These are phyloP conservation scores for Suillus subalutaceus DNA, from an alignment of 768 basidiomycete genomes.

Conservation along the genomic window DNA sequence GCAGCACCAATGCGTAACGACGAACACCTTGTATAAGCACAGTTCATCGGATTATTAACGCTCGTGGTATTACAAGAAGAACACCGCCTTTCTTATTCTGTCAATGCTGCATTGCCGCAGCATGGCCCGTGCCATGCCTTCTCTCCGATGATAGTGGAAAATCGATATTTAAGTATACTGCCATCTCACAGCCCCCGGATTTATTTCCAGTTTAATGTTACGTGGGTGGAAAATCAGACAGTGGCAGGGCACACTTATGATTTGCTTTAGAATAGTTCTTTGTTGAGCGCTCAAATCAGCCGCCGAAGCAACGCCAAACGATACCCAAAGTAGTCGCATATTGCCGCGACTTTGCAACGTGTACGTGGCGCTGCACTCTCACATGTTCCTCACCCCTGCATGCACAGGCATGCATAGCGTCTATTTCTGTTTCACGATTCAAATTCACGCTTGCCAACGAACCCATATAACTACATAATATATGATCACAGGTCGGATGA, in stretches of 20 bases:
- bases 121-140: slow-evolving; percentile 1
- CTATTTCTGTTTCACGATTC: background rate
- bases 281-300: background rate
- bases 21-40: slow-evolving; percentile 4
- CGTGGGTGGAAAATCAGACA: background rate
- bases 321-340: background rate
- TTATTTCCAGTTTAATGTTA: background rate
- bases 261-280: background rate
- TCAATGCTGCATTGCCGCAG: background rate
- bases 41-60: background rate
- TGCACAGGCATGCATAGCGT: slow-evolving; percentile 1
- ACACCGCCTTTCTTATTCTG: slow-evolving; percentile 1
- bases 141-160: background rate
- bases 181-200: background rate
- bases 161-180: background rate
- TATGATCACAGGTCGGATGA: background rate
- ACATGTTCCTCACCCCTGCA: background rate
- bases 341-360: background rate
- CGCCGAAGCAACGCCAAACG: background rate
- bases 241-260: background rate
- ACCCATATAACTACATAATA: background rate
- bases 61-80: background rate
- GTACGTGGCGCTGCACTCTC: background rate
- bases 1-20: background rate
- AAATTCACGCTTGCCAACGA: background rate